A percentile compares a stretch with the other conserved stretches of the same genome.
phyloP scores from a whole-genome alignment of 2,329 filamentous ascomycete genomes.

The Diaporthe sp. region DNA sequence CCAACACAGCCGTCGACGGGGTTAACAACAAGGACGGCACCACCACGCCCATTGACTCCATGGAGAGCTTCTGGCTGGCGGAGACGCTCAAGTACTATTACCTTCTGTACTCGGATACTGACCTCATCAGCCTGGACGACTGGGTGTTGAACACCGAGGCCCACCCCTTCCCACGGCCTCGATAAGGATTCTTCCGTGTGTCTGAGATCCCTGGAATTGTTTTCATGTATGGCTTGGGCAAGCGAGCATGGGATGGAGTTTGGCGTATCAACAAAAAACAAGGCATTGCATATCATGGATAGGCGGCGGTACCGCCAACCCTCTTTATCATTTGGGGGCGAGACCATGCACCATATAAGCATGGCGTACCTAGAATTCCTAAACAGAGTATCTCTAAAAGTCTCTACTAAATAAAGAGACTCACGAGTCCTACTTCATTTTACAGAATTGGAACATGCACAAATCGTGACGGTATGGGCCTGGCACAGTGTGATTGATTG shows the following conservation, averaged over 20 bases:
- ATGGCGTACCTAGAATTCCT: slow-evolving; percentile 23
- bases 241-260: slow-evolving; percentile 36
- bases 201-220: not conserved
- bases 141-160: slow-evolving; percentile 78
- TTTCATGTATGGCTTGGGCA: not conserved
- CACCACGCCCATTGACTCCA: slow-evolving; percentile 68
- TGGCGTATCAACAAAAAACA: slow-evolving; percentile 22
- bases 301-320: not conserved
- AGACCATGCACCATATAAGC: not conserved
- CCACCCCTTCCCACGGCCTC: slow-evolving; percentile 68
- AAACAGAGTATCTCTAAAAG: not conserved
- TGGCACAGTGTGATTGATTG: not conserved
- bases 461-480: not conserved
- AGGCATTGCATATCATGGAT: slow-evolving; percentile 35
- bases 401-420: not conserved
- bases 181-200: slow-evolving; percentile 39
- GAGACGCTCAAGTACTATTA: slow-evolving; percentile 97
- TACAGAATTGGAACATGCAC: not conserved
- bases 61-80: slow-evolving; percentile 93
- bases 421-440: not conserved
- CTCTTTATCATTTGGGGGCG: not conserved
- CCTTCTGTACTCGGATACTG: slow-evolving; percentile 79
- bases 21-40: slow-evolving; percentile 60
- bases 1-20: slow-evolving; percentile 78
- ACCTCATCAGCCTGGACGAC: slow-evolving; percentile 76